Percentiles rank a stretch among this genome's conserved stretches.
phyloP scores from a whole-genome alignment of 164 flowering plant species.

The Dillenia turbinata region DNA sequence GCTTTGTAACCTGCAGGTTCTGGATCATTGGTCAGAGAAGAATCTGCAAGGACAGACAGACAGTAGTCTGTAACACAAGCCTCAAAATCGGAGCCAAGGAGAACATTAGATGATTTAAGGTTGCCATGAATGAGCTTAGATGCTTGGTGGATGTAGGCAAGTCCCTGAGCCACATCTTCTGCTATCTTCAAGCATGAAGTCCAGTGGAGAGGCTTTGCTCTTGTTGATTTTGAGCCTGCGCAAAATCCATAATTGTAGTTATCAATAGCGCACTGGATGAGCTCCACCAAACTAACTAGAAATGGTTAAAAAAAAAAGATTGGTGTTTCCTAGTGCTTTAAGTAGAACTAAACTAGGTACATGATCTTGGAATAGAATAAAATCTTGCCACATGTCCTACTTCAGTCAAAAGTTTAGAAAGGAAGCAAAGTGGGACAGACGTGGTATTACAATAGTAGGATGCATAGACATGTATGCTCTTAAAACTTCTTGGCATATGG shows the following conservation, averaged over 20 bases:
- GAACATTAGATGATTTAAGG: conserved; percentile 46
- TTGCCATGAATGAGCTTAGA: conserved; percentile 41
- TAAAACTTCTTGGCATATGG: too few species aligned
- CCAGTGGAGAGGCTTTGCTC: conserved; percentile 97
- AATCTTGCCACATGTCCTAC: too few species aligned
- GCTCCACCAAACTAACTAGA: too few species aligned
- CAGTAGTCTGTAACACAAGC: conserved; percentile 44
- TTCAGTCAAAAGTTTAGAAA: too few species aligned
- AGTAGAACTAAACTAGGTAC: too few species aligned
- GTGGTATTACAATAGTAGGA: too few species aligned
- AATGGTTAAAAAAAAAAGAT: conserved; percentile 3
- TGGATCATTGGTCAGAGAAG: conserved; percentile 21
- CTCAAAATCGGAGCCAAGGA: conserved; percentile 48
- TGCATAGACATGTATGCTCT: too few species aligned
- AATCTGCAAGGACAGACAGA: conserved; percentile 25
- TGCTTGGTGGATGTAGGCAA: conserved; percentile 42
- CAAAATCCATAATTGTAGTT: conserved; percentile 36
- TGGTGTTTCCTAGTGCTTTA: too few species aligned
- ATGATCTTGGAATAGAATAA: too few species aligned
- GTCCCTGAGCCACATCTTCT: conserved; percentile 49
- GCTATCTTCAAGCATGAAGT: conserved; percentile 82
- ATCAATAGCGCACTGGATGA: too few species aligned
- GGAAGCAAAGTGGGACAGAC: too few species aligned
- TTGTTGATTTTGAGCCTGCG: conserved; percentile 73
- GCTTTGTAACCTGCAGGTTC: conserved; percentile 44